Evolutionary conservation across 2,329 filamentous ascomycete genomes (phyloP), one percentile per base, ranked within the genome.

Genomic region (Shiraia bambusicola): DNA sequence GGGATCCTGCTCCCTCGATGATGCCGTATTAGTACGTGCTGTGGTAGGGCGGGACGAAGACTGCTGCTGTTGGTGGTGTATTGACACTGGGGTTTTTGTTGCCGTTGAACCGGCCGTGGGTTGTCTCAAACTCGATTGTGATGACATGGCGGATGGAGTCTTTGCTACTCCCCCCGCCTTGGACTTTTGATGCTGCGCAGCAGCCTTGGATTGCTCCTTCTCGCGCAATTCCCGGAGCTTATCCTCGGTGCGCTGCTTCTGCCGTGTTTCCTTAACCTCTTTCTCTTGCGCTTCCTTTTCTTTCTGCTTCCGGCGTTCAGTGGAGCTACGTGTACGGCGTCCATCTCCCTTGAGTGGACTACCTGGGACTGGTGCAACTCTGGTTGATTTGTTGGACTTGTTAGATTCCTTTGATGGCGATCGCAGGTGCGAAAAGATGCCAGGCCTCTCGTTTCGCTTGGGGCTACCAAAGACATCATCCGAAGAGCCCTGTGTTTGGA

Each of bases 191-290:
- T 71, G 69, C 22, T 72, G 70, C 24, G 63, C 60, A 36, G 62
- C 70, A 28, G 81, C 86, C 61, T 86, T 87, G 52, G 85, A 80
- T 5, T 84, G 76, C 60, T 88, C 84, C 66, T 86, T 84, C 54
- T 83, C 80, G 7, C 85, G 80, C 30, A 78, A 81, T 57, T 83
- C 86, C 50, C 86, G 82, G 3, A 87, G 72, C 58, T 82, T 84
- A 15, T 83, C 82, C 12, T 76, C 78, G 52, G 80, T 73, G 16
- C 76, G 77, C 52, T 80, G 78, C 31, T 81, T 76, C 50, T 87
- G 83, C 59, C 82, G 86, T 6, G 70, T 66, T 34, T 79, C 76
- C 47, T 73, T 76, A 10, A 70, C 66, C 30, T 79, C 76, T 49
- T 74, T 77, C 41, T 86, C 80, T 28, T 77, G 79, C 12, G 78